Evolutionary conservation across 2,329 filamentous ascomycete genomes (phyloP).

Genomic region (Ramichloridium luteum): DNA sequence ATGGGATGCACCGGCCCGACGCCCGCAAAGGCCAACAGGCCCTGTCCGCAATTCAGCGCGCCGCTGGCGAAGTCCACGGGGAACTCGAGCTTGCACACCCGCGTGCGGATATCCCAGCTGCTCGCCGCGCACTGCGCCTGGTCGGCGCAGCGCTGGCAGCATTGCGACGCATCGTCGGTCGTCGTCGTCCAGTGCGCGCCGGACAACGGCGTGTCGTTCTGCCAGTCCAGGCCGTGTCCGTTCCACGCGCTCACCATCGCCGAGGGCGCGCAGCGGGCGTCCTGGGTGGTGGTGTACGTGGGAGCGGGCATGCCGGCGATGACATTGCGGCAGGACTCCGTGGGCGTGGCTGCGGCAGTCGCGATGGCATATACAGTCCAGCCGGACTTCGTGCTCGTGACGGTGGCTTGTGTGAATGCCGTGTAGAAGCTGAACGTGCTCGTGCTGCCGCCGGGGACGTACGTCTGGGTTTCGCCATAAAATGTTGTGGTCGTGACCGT

Average conservation of each 20-base stretch:
- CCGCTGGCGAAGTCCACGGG: conserved; percentile 14
- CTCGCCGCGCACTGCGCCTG: conserved; percentile 18
- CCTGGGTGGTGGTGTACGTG: conserved; percentile 17
- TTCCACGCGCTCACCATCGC: conserved; percentile 18
- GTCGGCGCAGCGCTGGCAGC: conserved; percentile 24
- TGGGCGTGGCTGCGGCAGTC: conserved; percentile 15
- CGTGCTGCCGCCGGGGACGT: conserved; percentile 14
- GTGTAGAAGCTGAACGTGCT: conserved; percentile 21
- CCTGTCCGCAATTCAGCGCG: conserved; percentile 20
- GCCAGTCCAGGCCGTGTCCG: conserved; percentile 19
- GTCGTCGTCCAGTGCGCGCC: conserved; percentile 20
- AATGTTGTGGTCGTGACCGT: conserved; percentile 20
- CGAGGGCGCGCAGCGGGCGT: conserved; percentile 21
- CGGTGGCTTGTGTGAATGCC: conserved; percentile 18
- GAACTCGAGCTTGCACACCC: conserved; percentile 20
- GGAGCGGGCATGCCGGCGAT: conserved; percentile 12
- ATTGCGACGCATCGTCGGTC: conserved; percentile 18
- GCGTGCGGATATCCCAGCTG: conserved; percentile 20
- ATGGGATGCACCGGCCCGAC: conserved; percentile 21
- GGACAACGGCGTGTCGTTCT: conserved; percentile 13
- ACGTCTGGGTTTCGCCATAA: conserved; percentile 20
- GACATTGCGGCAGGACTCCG: conserved; percentile 13
- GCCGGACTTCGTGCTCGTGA: conserved; percentile 20
- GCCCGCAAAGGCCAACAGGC: conserved; percentile 18
- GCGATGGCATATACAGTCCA: conserved; percentile 21